Conservation (phyloP, 2,329 filamentous ascomycete species). For the Fusarium multiceps region DNA sequence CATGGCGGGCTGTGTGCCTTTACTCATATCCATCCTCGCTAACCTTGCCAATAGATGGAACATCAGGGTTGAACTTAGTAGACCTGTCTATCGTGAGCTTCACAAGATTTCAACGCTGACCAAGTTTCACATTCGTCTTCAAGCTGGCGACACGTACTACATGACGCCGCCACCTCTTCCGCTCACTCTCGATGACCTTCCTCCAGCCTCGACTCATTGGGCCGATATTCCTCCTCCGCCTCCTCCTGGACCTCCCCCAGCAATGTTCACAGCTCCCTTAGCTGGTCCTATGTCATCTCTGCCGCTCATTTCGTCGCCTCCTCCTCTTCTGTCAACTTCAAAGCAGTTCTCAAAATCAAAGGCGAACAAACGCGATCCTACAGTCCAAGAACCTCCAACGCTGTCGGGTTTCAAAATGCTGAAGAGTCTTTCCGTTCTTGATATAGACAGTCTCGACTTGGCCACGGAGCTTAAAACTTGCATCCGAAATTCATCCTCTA, state of each 20-base stretch:
- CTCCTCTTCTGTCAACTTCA: slow-evolving; percentile 49
- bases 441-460: slow-evolving; percentile 69
- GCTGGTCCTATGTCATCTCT: slow-evolving; percentile 21
- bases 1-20: neutral
- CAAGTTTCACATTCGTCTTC: slow-evolving; percentile 68
- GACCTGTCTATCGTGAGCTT: slow-evolving; percentile 66
- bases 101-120: slow-evolving; percentile 65
- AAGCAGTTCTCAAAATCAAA: slow-evolving; percentile 53
- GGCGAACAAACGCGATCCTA: slow-evolving; percentile 47
- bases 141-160: slow-evolving; percentile 67
- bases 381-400: slow-evolving; percentile 59
- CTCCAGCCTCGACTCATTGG: slow-evolving; percentile 50
- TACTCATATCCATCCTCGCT: slow-evolving; percentile 7
- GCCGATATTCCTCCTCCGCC: slow-evolving; percentile 43
- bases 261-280: slow-evolving; percentile 34
- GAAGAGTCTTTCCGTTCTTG: slow-evolving; percentile 64
- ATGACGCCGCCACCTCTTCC: slow-evolving; percentile 61
- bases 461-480: slow-evolving; percentile 67
- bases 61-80: slow-evolving; percentile 70
- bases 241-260: slow-evolving; percentile 34
- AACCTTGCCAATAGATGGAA: slow-evolving; percentile 63
- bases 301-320: slow-evolving; percentile 40
- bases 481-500: slow-evolving; percentile 64
- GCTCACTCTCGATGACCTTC: slow-evolving; percentile 40
- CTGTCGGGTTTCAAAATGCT: slow-evolving; percentile 68